Evolutionary conservation across 306 rosid species (phyloP).

Genomic region (Ormosia semicastrata): DNA sequence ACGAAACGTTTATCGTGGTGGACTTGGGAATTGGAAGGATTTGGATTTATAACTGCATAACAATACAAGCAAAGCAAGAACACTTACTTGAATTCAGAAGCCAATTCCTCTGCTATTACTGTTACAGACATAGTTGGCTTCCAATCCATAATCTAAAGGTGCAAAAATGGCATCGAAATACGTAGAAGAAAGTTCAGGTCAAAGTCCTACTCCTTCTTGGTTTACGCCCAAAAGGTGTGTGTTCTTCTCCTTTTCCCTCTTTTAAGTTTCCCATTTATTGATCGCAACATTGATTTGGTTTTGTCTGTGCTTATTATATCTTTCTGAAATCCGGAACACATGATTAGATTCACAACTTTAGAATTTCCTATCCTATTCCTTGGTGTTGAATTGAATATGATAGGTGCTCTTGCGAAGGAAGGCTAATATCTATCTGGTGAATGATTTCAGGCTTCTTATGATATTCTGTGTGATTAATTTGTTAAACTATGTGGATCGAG

Average conservation of each 20-base stretch:
- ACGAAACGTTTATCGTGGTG: not conserved
- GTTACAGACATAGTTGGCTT: not conserved
- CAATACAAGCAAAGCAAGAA: not conserved
- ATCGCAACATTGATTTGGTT: not conserved
- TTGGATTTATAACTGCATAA: not conserved
- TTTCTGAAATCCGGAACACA: not conserved
- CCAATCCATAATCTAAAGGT: not conserved
- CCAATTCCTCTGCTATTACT: not conserved
- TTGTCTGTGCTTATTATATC: not conserved
- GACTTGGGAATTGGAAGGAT: not conserved
- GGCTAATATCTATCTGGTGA: not conserved
- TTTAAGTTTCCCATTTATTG: not conserved
- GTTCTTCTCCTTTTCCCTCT: not conserved
- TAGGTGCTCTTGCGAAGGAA: not conserved
- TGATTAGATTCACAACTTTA: not conserved
- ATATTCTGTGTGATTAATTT: slow-evolving; percentile 65
- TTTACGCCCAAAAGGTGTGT: slow-evolving; percentile 43
- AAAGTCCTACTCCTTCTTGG: slow-evolving; percentile 39
- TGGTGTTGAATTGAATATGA: not conserved
- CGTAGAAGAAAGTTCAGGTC: not conserved
- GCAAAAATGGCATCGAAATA: slow-evolving; percentile 23
- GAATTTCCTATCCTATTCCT: not conserved
- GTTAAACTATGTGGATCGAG: slow-evolving; percentile 85
- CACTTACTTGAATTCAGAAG: not conserved
- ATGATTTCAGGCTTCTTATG: slow-evolving; percentile 57